Percentiles rank a stretch among this genome's conserved stretches.
phyloP scores from a whole-genome alignment of 2,329 filamentous ascomycete species.

The Diaporthe nobilis region DNA sequence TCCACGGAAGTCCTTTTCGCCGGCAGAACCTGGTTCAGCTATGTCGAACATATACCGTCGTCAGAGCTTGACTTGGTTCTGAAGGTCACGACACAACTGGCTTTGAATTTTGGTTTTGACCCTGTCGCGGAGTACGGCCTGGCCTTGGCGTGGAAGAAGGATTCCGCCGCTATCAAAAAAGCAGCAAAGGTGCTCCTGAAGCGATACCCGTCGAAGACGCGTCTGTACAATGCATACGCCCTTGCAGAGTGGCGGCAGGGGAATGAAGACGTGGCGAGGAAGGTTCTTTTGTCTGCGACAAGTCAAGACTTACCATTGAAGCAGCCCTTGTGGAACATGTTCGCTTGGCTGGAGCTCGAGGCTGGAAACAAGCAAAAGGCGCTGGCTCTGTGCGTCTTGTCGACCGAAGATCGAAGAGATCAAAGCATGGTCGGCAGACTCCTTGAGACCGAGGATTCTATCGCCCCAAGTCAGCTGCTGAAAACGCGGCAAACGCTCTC shows the following conservation, averaged over 20 bases:
- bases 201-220: slow-evolving; percentile 71
- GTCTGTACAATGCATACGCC: slow-evolving; percentile 85
- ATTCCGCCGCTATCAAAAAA: slow-evolving; percentile 73
- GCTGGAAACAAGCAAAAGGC: slow-evolving; percentile 53
- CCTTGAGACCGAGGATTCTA: slow-evolving; percentile 40
- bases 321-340: slow-evolving; percentile 69
- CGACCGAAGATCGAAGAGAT: slow-evolving; percentile 47
- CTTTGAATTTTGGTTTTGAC: slow-evolving; percentile 60
- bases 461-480: slow-evolving; percentile 57
- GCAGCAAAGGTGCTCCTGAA: slow-evolving; percentile 82
- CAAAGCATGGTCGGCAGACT: neutral
- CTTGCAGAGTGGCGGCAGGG: slow-evolving; percentile 75
- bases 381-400: slow-evolving; percentile 56
- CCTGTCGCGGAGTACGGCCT: slow-evolving; percentile 78
- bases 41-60: slow-evolving; percentile 52
- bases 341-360: slow-evolving; percentile 77
- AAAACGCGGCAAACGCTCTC: slow-evolving; percentile 68
- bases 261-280: slow-evolving; percentile 70
- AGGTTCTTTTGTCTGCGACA: slow-evolving; percentile 78
- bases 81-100: slow-evolving; percentile 71
- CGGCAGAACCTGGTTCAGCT: slow-evolving; percentile 60
- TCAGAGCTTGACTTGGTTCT: slow-evolving; percentile 63
- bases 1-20: slow-evolving; percentile 70
- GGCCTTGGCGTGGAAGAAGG: slow-evolving; percentile 73
- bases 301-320: slow-evolving; percentile 60